Conservation (phyloP, 768 basidiomycete genomes). For the Ramaria sp. region DNA sequence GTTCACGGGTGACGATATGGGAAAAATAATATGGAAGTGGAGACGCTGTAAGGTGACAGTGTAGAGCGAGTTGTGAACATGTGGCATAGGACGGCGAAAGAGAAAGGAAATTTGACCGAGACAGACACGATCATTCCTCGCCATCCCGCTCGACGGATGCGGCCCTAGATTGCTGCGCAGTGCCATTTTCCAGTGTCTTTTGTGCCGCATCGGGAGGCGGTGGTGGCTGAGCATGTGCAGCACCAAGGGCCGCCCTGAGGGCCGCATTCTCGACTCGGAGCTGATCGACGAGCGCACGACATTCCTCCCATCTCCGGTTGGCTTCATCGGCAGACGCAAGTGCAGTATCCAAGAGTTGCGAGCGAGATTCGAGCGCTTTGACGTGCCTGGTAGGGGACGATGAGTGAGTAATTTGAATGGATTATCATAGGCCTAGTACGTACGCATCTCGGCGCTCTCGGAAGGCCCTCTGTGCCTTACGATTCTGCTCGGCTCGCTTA, state of each 20-base stretch:
- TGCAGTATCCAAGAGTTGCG: conserved; percentile 76
- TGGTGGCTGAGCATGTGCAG: conserved; percentile 17
- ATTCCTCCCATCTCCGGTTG: conserved; percentile 84
- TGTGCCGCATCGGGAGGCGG: neutral
- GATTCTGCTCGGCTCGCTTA: conserved; percentile 89
- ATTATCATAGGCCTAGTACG: conserved; percentile 24
- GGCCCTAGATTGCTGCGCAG: conserved; percentile 2
- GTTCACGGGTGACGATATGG: too few relatives aligned
- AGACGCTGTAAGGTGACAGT: too few relatives aligned
- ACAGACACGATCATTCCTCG: neutral
- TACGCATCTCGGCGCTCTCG: conserved; percentile 84
- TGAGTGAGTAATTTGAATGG: neutral
- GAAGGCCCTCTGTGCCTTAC: conserved; percentile 89
- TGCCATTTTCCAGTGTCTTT: conserved; percentile 3
- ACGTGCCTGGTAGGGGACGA: conserved; percentile 36
- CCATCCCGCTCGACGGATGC: conserved; percentile 4
- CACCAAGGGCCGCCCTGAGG: conserved; percentile 51
- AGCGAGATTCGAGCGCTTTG: conserved; percentile 78
- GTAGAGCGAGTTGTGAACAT: neutral
- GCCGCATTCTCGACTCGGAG: conserved; percentile 77
- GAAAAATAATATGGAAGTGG: too few relatives aligned
- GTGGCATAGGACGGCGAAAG: neutral
- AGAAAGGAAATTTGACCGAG: neutral
- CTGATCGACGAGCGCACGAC: conserved; percentile 81
- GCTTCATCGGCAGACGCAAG: conserved; percentile 82